phyloP scores from a whole-genome alignment of 1,284 basidiomycete species.

The Sanghuangporus weigelae region DNA sequence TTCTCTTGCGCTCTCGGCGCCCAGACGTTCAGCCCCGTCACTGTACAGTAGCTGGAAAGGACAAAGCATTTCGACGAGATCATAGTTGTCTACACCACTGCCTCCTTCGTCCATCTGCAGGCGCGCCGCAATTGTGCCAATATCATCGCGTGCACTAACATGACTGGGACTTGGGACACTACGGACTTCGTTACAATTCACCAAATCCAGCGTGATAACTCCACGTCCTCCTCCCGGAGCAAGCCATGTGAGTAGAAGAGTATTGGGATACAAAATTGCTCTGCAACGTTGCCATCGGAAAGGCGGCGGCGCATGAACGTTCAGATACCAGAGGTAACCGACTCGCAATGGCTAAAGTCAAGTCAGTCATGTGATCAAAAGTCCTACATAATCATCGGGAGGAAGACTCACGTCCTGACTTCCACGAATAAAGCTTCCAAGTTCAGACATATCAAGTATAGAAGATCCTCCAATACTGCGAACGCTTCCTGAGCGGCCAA shows the following conservation, averaged over 20 bases:
- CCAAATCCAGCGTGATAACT: constrained; percentile 74
- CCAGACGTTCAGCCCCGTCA: constrained; percentile 82
- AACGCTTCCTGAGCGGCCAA: constrained; percentile 12
- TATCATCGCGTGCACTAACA: constrained; percentile 72
- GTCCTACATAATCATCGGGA: constrained; percentile 25
- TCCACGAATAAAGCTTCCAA: constrained; percentile 37
- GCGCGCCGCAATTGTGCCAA: constrained; percentile 76
- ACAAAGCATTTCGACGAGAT: constrained; percentile 64
- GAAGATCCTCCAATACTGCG: constrained; percentile 31
- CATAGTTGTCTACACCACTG: constrained; percentile 38
- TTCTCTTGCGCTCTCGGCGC: constrained; percentile 77
- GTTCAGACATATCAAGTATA: constrained; percentile 41
- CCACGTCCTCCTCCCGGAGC: constrained; percentile 73
- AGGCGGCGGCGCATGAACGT: constrained; percentile 75
- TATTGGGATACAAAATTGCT: constrained; percentile 74
- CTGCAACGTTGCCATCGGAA: constrained; percentile 83
- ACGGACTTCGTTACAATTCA: constrained; percentile 79
- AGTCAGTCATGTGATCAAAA: constrained; percentile 17
- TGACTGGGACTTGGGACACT: constrained; percentile 75
- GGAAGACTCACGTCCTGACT: constrained; percentile 41
- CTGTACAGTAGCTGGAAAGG: constrained; percentile 86
- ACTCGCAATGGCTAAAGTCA: constrained; percentile 67
- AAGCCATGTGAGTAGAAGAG: constrained; percentile 79
- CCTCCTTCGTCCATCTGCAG: constrained; percentile 47
- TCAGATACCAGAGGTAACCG: constrained; percentile 83